Evolutionary conservation across 768 basidiomycete genomes (phyloP).

Genomic region (Pisolithus albus): DNA sequence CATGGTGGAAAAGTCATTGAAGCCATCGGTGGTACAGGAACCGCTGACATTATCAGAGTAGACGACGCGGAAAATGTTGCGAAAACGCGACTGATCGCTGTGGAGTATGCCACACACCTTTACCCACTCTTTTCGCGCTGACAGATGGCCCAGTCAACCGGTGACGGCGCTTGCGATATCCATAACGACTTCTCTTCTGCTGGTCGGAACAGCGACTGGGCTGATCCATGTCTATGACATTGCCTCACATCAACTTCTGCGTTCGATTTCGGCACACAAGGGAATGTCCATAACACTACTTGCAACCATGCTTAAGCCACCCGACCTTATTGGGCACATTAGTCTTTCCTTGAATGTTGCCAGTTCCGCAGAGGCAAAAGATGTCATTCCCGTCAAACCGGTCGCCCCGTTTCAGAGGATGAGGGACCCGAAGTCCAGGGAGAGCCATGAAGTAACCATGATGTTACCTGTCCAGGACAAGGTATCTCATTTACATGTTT

Average conservation of each 20-base stretch:
- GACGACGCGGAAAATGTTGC: constrained; percentile 41
- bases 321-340: constrained; percentile 79
- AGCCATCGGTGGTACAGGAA: constrained; percentile 70
- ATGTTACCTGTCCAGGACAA: constrained; percentile 44
- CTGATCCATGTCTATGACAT: constrained; percentile 78
- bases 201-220: constrained; percentile 75
- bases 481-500: constrained; percentile 25
- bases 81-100: constrained; percentile 58
- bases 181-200: constrained; percentile 63
- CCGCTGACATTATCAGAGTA: constrained; percentile 64
- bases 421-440: constrained; percentile 58
- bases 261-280: constrained; percentile 70
- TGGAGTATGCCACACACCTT: constrained; percentile 44
- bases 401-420: constrained; percentile 69
- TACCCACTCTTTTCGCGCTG: background rate
- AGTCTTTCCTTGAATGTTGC: constrained; percentile 42
- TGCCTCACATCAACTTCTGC: constrained; percentile 83
- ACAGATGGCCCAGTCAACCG: constrained; percentile 48
- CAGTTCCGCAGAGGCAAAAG: constrained; percentile 36
- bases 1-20: constrained; percentile 48
- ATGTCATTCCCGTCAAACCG: constrained; percentile 58
- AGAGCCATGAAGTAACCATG: constrained; percentile 64
- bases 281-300: constrained; percentile 66
- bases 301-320: constrained; percentile 74
- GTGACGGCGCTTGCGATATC: constrained; percentile 74